Evolutionary conservation across 2,329 filamentous ascomycete species (phyloP).

Genomic region (Monilinia laxa): DNA sequence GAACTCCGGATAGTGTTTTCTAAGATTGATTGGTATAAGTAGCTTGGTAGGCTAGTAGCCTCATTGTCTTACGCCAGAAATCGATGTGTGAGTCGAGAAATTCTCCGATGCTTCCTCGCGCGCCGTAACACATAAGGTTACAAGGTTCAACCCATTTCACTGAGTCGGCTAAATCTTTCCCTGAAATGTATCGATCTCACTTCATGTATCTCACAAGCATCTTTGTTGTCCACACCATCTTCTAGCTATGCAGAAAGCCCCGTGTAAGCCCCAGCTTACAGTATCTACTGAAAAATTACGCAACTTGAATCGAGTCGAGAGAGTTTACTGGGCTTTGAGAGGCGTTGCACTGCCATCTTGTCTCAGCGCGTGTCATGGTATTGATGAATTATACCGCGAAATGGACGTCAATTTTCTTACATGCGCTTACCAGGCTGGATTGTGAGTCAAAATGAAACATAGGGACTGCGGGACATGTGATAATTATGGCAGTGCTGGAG

Average conservation of each 20-base stretch:
- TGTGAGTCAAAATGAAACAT: conserved; percentile 12
- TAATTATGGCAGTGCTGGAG: background rate
- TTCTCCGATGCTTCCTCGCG: background rate
- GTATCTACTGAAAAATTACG: background rate
- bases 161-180: background rate
- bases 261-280: background rate
- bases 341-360: background rate
- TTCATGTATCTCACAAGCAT: background rate
- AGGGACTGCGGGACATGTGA: background rate
- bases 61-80: background rate
- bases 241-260: background rate
- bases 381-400: background rate
- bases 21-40: background rate
- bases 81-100: background rate
- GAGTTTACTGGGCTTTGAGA: background rate
- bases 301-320: background rate
- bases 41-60: background rate
- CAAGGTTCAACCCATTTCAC: background rate
- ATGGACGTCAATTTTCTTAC: background rate
- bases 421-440: background rate
- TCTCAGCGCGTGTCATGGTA: background rate
- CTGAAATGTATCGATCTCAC: background rate
- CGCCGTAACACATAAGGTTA: conserved; percentile 1
- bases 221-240: background rate
- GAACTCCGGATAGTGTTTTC: background rate